Base-by-base conservation (phyloP, 352 stramenopile species). In the Pythium plurisporium region DNA sequence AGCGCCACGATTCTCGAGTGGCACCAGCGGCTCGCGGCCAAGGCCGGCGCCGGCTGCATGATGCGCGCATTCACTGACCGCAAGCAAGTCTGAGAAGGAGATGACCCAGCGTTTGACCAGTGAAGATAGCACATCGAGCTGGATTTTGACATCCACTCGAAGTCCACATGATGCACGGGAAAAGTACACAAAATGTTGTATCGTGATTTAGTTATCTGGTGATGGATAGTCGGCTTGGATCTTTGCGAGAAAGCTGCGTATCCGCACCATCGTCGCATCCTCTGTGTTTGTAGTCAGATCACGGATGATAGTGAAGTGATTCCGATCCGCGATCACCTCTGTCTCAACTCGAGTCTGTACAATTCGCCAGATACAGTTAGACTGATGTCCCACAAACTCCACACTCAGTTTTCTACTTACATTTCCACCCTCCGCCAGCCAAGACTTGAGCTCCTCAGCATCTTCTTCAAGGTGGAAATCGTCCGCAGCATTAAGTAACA, bases 21-120 rank as follows among this genome's bases (percentile, higher is more conserved):
- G 88, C 81, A 96, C 64, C 82, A 89, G 60, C 91, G 94, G 59
- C 76, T 96, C 37, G 67, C 74, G 30, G 73, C 72, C 37, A 96
- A 95, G 51, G 87, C 86, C n/a, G 88, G 88, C 49, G 75, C 74
- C 4, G 88, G 88, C 44, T 95, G 85, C 69, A 79, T 95, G 61
- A 93, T 96, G 64, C 86, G 88, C 41, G 80, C 84, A 30, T 84
- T 96, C 70, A 94, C 87, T 33, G 84, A 95, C 51, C 75, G 87
- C 47, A 94, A 95, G 73, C 79, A 86, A 45, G 85, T 96, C n/a
- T 96, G 30, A 36, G 12, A 7, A 12, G 30, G 30, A 36, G 30
- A 36, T 36, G 30, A 12, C 30, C 30, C 30, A 36, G 12, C n/a
- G n/a, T n/a, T n/a, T n/a, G n/a, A n/a, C n/a, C n/a, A n/a, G n/a